Percentiles rank a stretch among this genome's conserved stretches.
phyloP scores from a whole-genome alignment of 768 basidiomycete genomes.

The Leccinum ochraceum region DNA sequence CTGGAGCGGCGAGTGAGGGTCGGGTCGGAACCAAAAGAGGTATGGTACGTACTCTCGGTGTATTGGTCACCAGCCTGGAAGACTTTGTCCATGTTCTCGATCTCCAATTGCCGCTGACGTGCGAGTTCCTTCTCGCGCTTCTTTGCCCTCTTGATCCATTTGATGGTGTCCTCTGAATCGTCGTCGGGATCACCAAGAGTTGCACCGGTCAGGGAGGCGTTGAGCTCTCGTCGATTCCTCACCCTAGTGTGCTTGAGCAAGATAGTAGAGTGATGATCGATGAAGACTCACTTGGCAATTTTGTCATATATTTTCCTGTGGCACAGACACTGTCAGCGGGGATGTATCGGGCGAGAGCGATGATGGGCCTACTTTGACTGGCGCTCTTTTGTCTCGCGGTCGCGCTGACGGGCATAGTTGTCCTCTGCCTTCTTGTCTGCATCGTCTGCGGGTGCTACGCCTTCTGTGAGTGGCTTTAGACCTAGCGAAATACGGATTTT shows the following conservation, averaged over 20 bases:
- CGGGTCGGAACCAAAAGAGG: not conserved
- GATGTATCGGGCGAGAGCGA: conserved; percentile 16
- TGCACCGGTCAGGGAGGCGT: conserved; percentile 86
- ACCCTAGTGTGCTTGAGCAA: conserved; percentile 64
- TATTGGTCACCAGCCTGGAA: conserved; percentile 68
- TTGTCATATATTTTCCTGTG: conserved; percentile 67
- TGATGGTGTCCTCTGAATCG: conserved; percentile 74
- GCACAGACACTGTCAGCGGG: conserved; percentile 25
- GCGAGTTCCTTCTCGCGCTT: conserved; percentile 90
- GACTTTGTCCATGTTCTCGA: conserved; percentile 81
- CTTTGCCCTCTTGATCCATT: conserved; percentile 92
- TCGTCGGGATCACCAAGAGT: conserved; percentile 89
- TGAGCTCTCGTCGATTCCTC: conserved; percentile 91
- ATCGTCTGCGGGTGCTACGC: conserved; percentile 65
- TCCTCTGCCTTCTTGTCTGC: conserved; percentile 83
- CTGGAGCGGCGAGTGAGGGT: conserved; percentile 39
- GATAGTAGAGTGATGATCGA: not conserved
- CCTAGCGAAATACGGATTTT: conserved; percentile 93
- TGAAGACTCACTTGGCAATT: conserved; percentile 85
- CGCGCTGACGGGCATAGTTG: conserved; percentile 78
- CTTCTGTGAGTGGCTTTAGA: conserved; percentile 90
- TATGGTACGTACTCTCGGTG: conserved; percentile 69
- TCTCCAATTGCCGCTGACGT: conserved; percentile 75
- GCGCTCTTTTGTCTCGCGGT: conserved; percentile 66
- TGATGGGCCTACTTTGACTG: conserved; percentile 68